Evolutionary conservation across 2,329 filamentous ascomycete genomes (phyloP), one percentile per base, ranked within the genome.

Genomic region (Penicillium sp.): DNA sequence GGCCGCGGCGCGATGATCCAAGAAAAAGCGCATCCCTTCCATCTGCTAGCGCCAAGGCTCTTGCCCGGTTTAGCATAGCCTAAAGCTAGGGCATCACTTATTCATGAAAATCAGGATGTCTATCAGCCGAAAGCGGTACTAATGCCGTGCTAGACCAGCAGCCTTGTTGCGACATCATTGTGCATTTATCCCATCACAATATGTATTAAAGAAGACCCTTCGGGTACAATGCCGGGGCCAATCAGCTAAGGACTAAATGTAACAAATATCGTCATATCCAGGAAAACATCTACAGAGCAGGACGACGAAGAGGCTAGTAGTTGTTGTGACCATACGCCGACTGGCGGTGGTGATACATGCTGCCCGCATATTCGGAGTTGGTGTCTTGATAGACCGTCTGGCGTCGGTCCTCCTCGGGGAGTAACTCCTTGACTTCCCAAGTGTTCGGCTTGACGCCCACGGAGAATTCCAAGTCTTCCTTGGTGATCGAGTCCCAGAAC

Each of bases 401-500:
- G 59, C 90, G 85, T 60, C 89, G 88, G 59, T 94, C 90, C 57
- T 95, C 91, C 65, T 95, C 91, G 46, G 89, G 86, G 18, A 95
- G 82, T 11, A 91, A 83, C 63, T 98, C 94, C 81, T 98, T 98
- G 73, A 98, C 90, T 74, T 99, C 95, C 95, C 95, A 99, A 76
- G 95, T 97, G 80, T 96, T 96, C 78, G 91, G 90, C 75, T 94
- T 91, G 59, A 92, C 92, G 65, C 94, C 94, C 51, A 99, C 95
- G 2, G 92, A 96, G 78, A 99, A 99, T 75, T 99, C 95, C 66
- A 99, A 88, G 75, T 99, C 95, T 79, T 99, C 95, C 73, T 91
- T 92, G 22, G 95, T 99, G 76, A 99, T 99, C 16, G 93, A 97
- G 74, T 99, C 95, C 95, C 95, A 99, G 82, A 96, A 99, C 92